Evolutionary conservation across 2,329 filamentous ascomycete genomes (phyloP), one percentile per base, ranked within the genome.

Genomic region (Aureobasidium lini): DNA sequence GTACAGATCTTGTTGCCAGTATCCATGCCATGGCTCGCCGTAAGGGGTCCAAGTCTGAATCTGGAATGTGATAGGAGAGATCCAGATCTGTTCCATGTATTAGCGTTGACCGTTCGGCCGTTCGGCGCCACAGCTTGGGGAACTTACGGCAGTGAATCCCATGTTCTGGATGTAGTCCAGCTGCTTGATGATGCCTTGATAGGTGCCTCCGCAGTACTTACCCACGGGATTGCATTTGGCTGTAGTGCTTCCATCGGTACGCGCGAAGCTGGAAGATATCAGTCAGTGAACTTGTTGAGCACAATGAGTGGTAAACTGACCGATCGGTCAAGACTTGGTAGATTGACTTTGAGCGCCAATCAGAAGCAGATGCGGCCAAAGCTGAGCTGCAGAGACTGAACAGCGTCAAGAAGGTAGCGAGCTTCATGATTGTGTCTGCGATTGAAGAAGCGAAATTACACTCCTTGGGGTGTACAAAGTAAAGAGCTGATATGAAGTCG

Each of bases 101-200:
- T 36, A 62, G 61, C 34, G 16, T 50, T 36, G 32, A 46, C 23
- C n/a, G 23, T 37, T 52, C 39, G 18, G 28, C 44, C 40, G 40
- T 7, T 36, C 11, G 16, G 36, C 11, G 40, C 40, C 42, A 57
- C 15, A 39, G 13, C 8, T n/a, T 4, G 43, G 13, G 1, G 16
- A 10, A 67, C 81, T 67, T 65, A 83, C 72, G 42, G 81, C 81
- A 59, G 79, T 79, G 62, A 84, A 84, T 28, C 81, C 82, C 78
- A 84, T 81, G 47, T 77, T 77, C 66, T 82, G 76, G 67, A 86
- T 85, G 67, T 86, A 86, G 69, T 85, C 83, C 42, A 86, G 76
- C 62, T 82, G 77, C 61, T 80, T 76, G 64, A 79, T 76, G 32
- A 87, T 75, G 6, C 84, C 84, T 56, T 74, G 70, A 66, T 81